phyloP scores from a whole-genome alignment of 75 land plant species.

The Sequoia sempervirens region DNA sequence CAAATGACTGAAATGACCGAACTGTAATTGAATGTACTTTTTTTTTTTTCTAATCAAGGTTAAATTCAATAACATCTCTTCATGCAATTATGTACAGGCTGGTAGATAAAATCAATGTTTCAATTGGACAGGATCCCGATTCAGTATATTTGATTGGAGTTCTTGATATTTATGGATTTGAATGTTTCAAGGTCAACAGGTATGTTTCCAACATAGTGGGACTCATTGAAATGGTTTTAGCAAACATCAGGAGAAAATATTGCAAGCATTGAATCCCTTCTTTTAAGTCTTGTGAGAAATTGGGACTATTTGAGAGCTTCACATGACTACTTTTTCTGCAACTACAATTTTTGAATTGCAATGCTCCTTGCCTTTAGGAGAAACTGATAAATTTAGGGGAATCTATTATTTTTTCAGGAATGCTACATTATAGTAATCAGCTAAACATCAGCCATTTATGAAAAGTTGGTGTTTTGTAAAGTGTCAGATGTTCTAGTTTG shows the following conservation, averaged over 20 bases:
- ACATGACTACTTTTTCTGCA: not conserved
- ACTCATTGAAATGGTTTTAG: not conserved
- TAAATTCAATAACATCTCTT: not conserved
- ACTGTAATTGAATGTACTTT: not conserved
- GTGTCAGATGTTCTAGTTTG: not conserved
- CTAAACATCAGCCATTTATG: not conserved
- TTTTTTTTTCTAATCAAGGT: not conserved
- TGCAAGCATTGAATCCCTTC: not conserved
- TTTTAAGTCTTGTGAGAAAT: not conserved
- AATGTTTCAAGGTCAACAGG: conserved; percentile 86
- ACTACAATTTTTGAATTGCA: not conserved
- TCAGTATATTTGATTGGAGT: conserved; percentile 88
- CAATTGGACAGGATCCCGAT: conserved; percentile 90
- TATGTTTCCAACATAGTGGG: conserved; percentile 11
- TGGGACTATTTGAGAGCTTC: not conserved
- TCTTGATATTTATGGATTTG: conserved; percentile 99
- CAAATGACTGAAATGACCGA: not conserved
- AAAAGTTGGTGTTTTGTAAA: not conserved
- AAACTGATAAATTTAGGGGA: not conserved
- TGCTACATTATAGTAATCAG: not conserved
- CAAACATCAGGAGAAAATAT: not conserved
- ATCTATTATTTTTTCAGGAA: not conserved
- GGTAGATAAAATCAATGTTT: conserved; percentile 85
- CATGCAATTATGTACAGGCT: conserved; percentile 38
- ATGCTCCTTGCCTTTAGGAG: not conserved